These are phyloP conservation scores for Chloranthus sessilifolius DNA, from an alignment of 164 flowering plant species.

Conservation along the genomic window DNA sequence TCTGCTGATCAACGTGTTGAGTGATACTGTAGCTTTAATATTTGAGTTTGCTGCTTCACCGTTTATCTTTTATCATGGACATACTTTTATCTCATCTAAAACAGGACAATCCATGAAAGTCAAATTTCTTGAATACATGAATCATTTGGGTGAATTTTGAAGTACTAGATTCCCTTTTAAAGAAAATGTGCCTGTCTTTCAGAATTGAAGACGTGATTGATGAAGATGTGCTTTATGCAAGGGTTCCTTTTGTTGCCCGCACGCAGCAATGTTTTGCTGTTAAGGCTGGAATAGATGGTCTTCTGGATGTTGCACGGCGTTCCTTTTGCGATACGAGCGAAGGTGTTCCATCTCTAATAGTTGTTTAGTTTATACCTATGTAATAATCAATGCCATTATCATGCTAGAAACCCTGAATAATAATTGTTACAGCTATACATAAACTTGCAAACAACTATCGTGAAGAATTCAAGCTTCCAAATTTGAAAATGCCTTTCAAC, in stretches of 20 bases:
- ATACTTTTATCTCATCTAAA: too few species aligned
- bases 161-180: background rate
- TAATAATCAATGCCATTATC: background rate
- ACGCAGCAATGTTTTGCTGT: conserved; percentile 99
- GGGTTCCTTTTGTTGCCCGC: conserved; percentile 95
- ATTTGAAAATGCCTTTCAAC: conserved; percentile 90
- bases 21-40: too few species aligned
- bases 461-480: conserved; percentile 80
- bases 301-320: conserved; percentile 86
- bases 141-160: background rate
- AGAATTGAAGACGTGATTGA: conserved; percentile 92
- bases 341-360: conserved; percentile 39
- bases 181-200: conserved; percentile 11
- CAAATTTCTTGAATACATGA: too few species aligned
- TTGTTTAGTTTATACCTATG: conserved; percentile 4
- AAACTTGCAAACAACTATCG: conserved; percentile 91
- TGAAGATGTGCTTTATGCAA: conserved; percentile 93
- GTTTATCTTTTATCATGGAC: too few species aligned
- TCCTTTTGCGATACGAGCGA: conserved; percentile 98
- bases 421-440: conserved; percentile 71
- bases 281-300: conserved; percentile 98
- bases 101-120: too few species aligned
- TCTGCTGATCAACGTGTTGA: too few species aligned
- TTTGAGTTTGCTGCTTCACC: too few species aligned
- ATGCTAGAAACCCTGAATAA: conserved; percentile 8